Evolutionary conservation across 2,329 filamentous ascomycete species (phyloP).

Genomic region (Myriosclerotinia duriaeana): DNA sequence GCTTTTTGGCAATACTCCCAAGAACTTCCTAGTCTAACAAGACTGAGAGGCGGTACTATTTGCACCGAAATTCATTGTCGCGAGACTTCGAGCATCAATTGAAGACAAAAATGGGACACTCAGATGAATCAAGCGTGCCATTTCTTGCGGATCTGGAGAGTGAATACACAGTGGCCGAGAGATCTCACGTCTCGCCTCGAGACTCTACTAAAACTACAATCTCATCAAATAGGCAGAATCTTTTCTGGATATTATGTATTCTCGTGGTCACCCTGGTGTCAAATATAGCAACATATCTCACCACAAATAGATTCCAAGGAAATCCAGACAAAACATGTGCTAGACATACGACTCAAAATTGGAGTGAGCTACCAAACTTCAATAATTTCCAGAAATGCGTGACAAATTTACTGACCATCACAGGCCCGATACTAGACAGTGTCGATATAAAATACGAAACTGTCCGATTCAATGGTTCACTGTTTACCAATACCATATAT

Average conservation of each 20-base stretch:
- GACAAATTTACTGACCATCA: neutral
- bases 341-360: constrained; percentile 13
- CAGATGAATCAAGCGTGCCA: constrained; percentile 18
- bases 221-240: neutral
- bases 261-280: neutral
- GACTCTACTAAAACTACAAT: neutral
- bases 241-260: constrained; percentile 8
- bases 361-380: neutral
- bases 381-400: neutral
- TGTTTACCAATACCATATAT: constrained; percentile 14
- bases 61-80: neutral
- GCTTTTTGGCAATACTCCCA: neutral
- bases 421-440: constrained; percentile 43
- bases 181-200: neutral
- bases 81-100: neutral
- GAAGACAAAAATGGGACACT: neutral
- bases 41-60: neutral
- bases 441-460: constrained; percentile 45
- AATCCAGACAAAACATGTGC: constrained; percentile 6
- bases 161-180: neutral
- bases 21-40: neutral
- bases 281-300: constrained; percentile 3
- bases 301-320: neutral
- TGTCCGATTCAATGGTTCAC: constrained; percentile 32
- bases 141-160: constrained; percentile 4